Conservation (phyloP, 2,329 filamentous ascomycete genomes). For the Aspergillus brasiliensis region DNA sequence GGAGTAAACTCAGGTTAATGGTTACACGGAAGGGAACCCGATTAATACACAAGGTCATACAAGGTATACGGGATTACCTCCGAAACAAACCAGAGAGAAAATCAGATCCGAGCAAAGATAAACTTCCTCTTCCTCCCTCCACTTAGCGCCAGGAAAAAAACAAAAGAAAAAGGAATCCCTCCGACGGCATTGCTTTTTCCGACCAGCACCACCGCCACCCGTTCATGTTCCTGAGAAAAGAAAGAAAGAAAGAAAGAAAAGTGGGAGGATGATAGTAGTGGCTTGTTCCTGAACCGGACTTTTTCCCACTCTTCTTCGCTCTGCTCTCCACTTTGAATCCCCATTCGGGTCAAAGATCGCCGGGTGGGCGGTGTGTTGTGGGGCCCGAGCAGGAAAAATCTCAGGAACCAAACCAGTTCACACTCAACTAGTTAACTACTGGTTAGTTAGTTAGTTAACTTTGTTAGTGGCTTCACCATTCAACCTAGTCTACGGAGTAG, state of each 20-base stretch:
- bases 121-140: background rate
- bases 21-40: too few relatives aligned
- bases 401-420: background rate
- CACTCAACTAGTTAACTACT: background rate
- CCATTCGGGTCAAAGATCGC: slow-evolving; percentile 1
- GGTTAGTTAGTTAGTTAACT: background rate
- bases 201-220: too few relatives aligned
- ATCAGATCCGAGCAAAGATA: background rate
- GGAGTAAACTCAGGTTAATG: too few relatives aligned
- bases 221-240: too few relatives aligned
- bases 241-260: too few relatives aligned
- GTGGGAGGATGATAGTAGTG: background rate
- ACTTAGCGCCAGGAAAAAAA: background rate
- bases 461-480: background rate
- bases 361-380: background rate
- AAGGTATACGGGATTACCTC: too few relatives aligned
- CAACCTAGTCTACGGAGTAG: too few relatives aligned
- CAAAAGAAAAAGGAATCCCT: too few relatives aligned
- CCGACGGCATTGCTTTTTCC: background rate
- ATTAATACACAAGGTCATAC: too few relatives aligned
- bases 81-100: too few relatives aligned
- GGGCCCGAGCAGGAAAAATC: background rate
- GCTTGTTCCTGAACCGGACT: slow-evolving; percentile 3
- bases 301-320: background rate
- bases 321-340: too few relatives aligned